phyloP scores from a whole-genome alignment of 306 rosid species.

The Medicago arabica region DNA sequence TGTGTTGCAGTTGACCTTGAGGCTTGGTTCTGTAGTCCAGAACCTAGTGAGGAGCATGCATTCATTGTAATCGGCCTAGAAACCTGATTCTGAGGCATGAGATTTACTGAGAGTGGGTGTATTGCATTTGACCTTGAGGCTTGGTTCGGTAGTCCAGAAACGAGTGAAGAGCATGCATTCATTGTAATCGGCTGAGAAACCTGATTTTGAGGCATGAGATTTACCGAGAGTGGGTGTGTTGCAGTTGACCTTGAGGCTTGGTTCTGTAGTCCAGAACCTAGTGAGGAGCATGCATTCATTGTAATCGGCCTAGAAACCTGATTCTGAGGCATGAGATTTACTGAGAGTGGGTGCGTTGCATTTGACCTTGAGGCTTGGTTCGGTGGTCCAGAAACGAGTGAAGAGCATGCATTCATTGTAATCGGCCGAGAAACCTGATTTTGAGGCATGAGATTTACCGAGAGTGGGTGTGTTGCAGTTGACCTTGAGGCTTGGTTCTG shows the following conservation, averaged over 20 bases:
- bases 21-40: conserved; percentile 19
- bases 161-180: conserved; percentile 29
- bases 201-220: conserved; percentile 39
- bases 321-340: conserved; percentile 28
- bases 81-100: conserved; percentile 39
- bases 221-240: conserved; percentile 13
- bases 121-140: conserved; percentile 26
- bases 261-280: conserved; percentile 5
- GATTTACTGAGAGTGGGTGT: conserved; percentile 33
- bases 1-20: no score
- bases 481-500: conserved; percentile 16
- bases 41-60: not conserved
- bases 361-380: conserved; percentile 20
- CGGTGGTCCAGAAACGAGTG: not conserved
- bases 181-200: conserved; percentile 26
- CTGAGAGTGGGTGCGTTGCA: conserved; percentile 17
- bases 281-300: conserved; percentile 22
- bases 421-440: conserved; percentile 40
- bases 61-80: conserved; percentile 23
- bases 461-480: no score
- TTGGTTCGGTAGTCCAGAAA: conserved; percentile 36
- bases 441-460: conserved; percentile 32
- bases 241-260: conserved; percentile 40
- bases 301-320: conserved; percentile 35
- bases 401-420: not conserved